phyloP scores from a whole-genome alignment of 495 filamentous ascomycete species.

The Neurospora sp. region DNA sequence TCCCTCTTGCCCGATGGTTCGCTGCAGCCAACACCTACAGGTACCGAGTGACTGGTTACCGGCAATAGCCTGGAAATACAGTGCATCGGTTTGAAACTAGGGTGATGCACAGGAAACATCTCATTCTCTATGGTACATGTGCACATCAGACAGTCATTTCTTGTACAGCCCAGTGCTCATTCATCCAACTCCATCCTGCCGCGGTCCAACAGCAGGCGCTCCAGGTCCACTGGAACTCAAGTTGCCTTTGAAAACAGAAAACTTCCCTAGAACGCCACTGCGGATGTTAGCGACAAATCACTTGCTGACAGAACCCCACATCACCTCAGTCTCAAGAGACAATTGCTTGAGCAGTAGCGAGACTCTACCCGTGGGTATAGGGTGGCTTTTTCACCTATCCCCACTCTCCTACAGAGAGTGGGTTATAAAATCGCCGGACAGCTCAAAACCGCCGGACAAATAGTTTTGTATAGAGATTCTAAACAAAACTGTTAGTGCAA shows the following conservation, averaged over 20 bases:
- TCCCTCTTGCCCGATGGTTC: neutral
- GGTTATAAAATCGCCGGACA: too few relatives aligned
- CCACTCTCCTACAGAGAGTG: too few relatives aligned
- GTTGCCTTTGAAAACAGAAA: neutral
- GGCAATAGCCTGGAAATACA: neutral
- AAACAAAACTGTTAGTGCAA: too few relatives aligned
- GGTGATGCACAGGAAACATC: neutral
- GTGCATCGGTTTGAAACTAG: neutral
- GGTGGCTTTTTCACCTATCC: too few relatives aligned
- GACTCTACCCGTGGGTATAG: too few relatives aligned
- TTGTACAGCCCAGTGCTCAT: neutral
- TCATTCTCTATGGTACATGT: neutral
- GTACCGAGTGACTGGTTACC: neutral
- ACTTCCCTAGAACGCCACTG: neutral
- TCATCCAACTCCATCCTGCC: neutral
- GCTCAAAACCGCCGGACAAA: too few relatives aligned
- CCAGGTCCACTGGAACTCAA: neutral
- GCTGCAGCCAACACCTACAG: neutral
- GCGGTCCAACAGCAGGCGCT: neutral
- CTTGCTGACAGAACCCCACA: neutral
- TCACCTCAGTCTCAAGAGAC: neutral
- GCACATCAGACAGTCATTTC: neutral
- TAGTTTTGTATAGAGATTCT: too few relatives aligned
- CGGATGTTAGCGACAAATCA: neutral
- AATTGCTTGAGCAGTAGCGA: neutral